Base-by-base conservation (phyloP, 768 basidiomycete genomes). In the Clavulina sp. region DNA sequence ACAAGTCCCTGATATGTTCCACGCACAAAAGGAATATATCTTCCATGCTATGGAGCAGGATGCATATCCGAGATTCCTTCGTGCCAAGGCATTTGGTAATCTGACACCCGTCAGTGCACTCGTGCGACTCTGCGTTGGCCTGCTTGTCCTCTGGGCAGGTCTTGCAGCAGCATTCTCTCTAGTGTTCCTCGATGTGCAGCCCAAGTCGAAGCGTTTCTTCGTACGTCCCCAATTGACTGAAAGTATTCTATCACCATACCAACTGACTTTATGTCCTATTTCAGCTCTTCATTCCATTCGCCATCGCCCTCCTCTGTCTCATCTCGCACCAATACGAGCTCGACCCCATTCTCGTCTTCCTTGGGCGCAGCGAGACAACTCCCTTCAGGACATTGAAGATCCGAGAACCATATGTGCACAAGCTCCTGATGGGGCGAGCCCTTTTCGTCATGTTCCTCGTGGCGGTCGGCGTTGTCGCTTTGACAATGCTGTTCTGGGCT, bases 21-120 rank as follows among this genome's bases (percentile, higher is more conserved):
- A 97, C 63, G 70, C 80, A 0, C 93, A 97, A 70, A 96, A 97
- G 70, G 89, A 95, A 62, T 95, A 93, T 62, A 87, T 88, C 62
- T 93, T 91, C 74, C 77, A 84, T 43, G 86, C 87, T 0, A 89
- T 96, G 81, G 91, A 95, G 60, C 87, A 92, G 65, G 86, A 89
- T 57, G 87, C 86, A 18, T 89, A 86, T 69, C 87, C 86, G 40
- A 76, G 93, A 4, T 97, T 99, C 73, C 70, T 99, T 46, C 75
- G 95, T 54, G 81, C 87, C 2, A 99, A 97, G 68, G 92, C 92
- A n/a, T 97, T 96, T 61, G 88, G 89, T 28, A 99, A 97, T 65
- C 69, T 99, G 50, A 96, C 95, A 2, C 89, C 92, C 18, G 73
- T 95, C 57, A 84, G 84, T 21, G 80, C 86, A 0, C 75, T 95